Evolutionary conservation across 139 green algal species (phyloP).

Genomic region (Raphidocelis subcapitata): DNA sequence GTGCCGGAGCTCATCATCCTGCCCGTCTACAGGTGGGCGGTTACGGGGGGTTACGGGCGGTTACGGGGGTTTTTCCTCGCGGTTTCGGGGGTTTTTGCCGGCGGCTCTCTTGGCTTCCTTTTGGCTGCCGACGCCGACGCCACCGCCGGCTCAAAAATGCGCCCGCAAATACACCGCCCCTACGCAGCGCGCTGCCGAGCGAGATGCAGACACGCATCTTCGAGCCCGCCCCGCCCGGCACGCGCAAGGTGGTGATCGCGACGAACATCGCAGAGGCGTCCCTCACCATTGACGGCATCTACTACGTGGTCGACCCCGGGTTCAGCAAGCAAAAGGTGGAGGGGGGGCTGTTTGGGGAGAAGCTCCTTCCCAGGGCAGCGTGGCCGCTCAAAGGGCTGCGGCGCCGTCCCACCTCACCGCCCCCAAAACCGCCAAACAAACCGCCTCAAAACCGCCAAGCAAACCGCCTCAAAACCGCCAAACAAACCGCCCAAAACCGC

Average conservation of each 20-base stretch:
- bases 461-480: too few species aligned
- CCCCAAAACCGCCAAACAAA: too few species aligned
- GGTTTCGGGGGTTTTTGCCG: background rate
- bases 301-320: constrained; percentile 83
- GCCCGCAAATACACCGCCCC: too few species aligned
- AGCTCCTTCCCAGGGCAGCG: too few species aligned
- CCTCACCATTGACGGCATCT: constrained; percentile 85
- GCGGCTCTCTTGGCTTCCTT: constrained; percentile 10
- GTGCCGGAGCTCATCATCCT: constrained; percentile 96
- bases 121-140: background rate
- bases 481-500: too few species aligned
- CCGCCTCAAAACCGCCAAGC: too few species aligned
- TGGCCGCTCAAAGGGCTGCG: too few species aligned
- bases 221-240: constrained; percentile 52
- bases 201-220: constrained; percentile 59
- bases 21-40: constrained; percentile 90
- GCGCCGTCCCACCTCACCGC: too few species aligned
- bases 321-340: constrained; percentile 81
- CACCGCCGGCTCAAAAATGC: background rate
- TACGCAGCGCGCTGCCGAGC: background rate
- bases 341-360: too few species aligned
- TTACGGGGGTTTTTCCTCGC: constrained; percentile 46
- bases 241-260: constrained; percentile 81
- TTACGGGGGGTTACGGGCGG: constrained; percentile 41
- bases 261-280: constrained; percentile 97